Evolutionary conservation across 768 basidiomycete species (phyloP), one percentile per base, ranked within the genome.

Genomic region (Cystobasidium onofrii): DNA sequence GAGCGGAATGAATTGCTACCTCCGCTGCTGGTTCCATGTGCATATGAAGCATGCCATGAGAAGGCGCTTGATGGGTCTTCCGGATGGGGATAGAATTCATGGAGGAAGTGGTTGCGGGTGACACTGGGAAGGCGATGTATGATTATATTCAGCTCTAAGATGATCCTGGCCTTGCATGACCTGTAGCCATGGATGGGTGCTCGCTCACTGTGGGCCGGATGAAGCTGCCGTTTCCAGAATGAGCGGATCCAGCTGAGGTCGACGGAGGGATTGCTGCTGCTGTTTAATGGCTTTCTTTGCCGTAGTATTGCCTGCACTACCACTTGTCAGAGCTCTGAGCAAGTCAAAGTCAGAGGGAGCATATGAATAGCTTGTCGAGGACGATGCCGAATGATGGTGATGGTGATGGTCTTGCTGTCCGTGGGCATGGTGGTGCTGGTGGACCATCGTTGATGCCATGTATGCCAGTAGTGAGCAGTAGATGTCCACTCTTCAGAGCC

Each of bases 81-180:
- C 23, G 43, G 25, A 0, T 84, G 85, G 0, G 88, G 88, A 77
- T 87, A 87, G 81, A 88, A 87, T 77, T 89, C 88, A 80, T 94
- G 92, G 62, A 88, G 85, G 78, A 89, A 90, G 80, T 94, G 92
- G 78, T 92, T 90, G 55, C 90, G 85, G 44, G 92, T 92, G 70
- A 89, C 85, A 75, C 78, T 78, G 75, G 1, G n/a, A 23, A 69
- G 43, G 52, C 10, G 29, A n/a, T n/a, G n/a, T n/a, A n/a, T n/a
- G n/a, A n/a, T n/a, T n/a, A n/a, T n/a, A n/a, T n/a, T n/a, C n/a
- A n/a, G n/a, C n/a, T n/a, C n/a, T n/a, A n/a, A n/a, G n/a, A n/a
- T n/a, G n/a, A n/a, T n/a, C n/a, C n/a, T n/a, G n/a, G n/a, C n/a
- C n/a, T n/a, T n/a, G n/a, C n/a, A n/a, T n/a, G n/a, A n/a, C 7